Evolutionary conservation across 768 basidiomycete genomes (phyloP).

Genomic region (Lactarius evosmus): DNA sequence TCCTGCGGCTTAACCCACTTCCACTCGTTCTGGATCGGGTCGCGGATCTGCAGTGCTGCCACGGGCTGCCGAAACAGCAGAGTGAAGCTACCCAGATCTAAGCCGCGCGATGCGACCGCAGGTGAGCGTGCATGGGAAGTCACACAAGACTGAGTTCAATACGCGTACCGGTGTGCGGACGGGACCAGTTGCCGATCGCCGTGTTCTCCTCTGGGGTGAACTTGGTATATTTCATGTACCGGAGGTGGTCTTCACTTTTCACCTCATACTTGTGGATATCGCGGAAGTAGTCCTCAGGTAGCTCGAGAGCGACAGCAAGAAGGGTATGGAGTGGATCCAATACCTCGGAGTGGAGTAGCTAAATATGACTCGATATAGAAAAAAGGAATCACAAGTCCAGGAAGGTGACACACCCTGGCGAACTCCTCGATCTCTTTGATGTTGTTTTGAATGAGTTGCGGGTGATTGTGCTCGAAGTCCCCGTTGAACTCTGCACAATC

Average conservation of each 20-base stretch:
- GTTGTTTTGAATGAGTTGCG: constrained; percentile 39
- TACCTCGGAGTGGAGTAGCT: constrained; percentile 43
- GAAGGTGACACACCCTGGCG: constrained; percentile 24
- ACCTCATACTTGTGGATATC: constrained; percentile 45
- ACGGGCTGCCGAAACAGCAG: constrained; percentile 55
- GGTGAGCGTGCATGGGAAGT: neutral
- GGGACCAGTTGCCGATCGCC: constrained; percentile 38
- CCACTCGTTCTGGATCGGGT: constrained; percentile 47
- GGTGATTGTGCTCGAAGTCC: constrained; percentile 43
- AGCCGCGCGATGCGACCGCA: neutral
- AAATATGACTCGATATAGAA: constrained; percentile 27
- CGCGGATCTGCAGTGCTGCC: constrained; percentile 50
- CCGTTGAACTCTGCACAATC: constrained; percentile 44
- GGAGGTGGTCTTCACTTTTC: constrained; percentile 48
- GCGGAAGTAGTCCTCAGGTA: constrained; percentile 48
- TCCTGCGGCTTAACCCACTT: constrained; percentile 53
- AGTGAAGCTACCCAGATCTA: constrained; percentile 48
- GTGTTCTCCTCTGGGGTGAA: constrained; percentile 42
- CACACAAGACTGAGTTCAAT: neutral
- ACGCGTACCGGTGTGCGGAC: constrained; percentile 42
- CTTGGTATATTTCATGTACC: constrained; percentile 55
- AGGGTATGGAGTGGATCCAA: constrained; percentile 47
- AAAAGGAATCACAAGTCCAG: neutral
- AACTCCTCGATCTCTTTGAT: constrained; percentile 46
- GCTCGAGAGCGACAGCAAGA: constrained; percentile 50